phyloP scores from a whole-genome alignment of 2,329 filamentous ascomycete species.

The Mycosphaerella arachidis region DNA sequence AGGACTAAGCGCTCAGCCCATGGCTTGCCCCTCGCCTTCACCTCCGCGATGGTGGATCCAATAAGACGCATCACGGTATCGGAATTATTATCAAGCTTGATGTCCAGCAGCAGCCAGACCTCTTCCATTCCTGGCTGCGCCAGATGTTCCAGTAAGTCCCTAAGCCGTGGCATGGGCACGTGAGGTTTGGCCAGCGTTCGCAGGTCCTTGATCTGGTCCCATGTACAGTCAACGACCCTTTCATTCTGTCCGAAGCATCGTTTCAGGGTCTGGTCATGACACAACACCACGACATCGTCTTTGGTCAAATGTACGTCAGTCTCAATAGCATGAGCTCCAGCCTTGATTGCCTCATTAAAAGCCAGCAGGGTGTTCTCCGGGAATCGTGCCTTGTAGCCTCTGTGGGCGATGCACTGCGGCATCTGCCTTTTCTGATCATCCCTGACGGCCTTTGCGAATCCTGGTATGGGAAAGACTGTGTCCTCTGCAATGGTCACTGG shows the following conservation, averaged over 20 bases:
- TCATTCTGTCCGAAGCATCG: constrained; percentile 75
- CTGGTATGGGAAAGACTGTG: constrained; percentile 22
- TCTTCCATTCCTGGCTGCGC: constrained; percentile 59
- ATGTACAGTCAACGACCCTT: constrained; percentile 70
- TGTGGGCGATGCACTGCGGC: constrained; percentile 72
- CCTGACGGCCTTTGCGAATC: constrained; percentile 20
- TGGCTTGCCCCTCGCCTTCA: constrained; percentile 34
- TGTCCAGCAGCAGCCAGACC: constrained; percentile 80
- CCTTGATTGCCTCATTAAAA: constrained; percentile 67
- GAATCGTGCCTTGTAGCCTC: constrained; percentile 70
- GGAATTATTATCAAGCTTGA: constrained; percentile 75
- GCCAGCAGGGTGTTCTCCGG: constrained; percentile 85
- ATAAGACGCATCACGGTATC: constrained; percentile 67
- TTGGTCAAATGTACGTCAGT: constrained; percentile 80
- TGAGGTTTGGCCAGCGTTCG: constrained; percentile 64
- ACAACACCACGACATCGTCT: constrained; percentile 77
- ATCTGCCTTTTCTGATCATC: constrained; percentile 34
- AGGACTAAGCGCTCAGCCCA: constrained; percentile 74
- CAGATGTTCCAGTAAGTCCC: constrained; percentile 70
- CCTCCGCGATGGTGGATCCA: constrained; percentile 54
- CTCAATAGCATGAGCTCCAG: constrained; percentile 76
- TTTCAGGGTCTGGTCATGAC: constrained; percentile 65
- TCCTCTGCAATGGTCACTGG: constrained; percentile 22
- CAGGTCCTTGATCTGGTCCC: constrained; percentile 65
- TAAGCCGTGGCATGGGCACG: constrained; percentile 67